Percentiles rank a stretch among this genome's conserved stretches.
Conservation (phyloP, 345 rosid species). For the Eucalyptus rudis region DNA sequence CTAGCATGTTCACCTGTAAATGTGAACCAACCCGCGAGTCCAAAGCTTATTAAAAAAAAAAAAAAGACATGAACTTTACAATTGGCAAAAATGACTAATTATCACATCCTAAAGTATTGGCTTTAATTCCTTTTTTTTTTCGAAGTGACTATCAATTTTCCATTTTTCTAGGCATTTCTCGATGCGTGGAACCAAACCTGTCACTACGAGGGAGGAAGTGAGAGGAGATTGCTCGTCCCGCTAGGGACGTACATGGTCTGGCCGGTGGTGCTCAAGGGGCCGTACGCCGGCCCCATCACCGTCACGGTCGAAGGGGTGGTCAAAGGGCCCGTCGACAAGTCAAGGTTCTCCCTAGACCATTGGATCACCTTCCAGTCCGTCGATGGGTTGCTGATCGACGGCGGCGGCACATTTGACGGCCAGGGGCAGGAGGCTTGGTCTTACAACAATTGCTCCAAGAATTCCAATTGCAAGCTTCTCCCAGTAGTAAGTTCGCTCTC, state of each 20-base stretch:
- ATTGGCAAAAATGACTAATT: not conserved
- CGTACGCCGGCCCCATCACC: conserved; percentile 4
- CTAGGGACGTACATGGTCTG: conserved; percentile 1
- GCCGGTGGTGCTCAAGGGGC: conserved; percentile 1
- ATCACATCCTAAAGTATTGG: not conserved
- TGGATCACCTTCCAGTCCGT: conserved; percentile 9
- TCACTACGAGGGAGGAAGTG: not conserved
- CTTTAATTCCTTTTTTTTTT: not conserved
- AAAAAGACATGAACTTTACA: not conserved
- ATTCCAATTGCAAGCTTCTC: not conserved
- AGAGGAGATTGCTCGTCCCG: conserved; percentile 2
- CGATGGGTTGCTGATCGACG: not conserved
- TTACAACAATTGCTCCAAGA: not conserved
- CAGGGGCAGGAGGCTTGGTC: conserved; percentile 16
- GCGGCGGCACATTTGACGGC: conserved; percentile 8
- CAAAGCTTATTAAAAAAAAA: not conserved
- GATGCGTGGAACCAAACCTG: conserved; percentile 8
- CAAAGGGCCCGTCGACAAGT: not conserved
- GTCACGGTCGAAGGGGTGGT: conserved; percentile 3
- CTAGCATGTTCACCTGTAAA: not conserved
- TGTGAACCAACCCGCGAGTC: not conserved
- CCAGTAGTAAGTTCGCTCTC: not conserved
- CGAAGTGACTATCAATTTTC: not conserved
- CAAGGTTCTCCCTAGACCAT: not conserved
- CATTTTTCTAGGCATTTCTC: not conserved